A percentile compares a stretch with the other conserved stretches of the same genome.
Evolutionary conservation across 768 basidiomycete genomes (phyloP).

Genomic region (Russula abietina): DNA sequence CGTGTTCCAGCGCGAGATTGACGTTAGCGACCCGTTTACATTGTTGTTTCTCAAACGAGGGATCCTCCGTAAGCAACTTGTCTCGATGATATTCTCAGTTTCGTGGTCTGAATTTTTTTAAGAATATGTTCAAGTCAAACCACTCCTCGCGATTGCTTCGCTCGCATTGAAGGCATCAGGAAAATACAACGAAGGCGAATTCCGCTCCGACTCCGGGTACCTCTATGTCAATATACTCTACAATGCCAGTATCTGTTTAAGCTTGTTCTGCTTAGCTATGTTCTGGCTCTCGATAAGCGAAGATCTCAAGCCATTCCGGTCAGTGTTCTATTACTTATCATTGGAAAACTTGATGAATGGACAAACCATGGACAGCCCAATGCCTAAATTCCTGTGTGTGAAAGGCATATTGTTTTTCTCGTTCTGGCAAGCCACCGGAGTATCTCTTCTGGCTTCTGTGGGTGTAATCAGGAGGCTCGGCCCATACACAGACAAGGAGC

Average conservation of each 20-base stretch:
- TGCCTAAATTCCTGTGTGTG: constrained; percentile 97
- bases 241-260: constrained; percentile 74
- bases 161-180: constrained; percentile 80
- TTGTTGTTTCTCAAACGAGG: constrained; percentile 93
- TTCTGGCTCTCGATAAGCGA: constrained; percentile 93
- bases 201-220: constrained; percentile 81
- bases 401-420: constrained; percentile 98
- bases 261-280: constrained; percentile 87
- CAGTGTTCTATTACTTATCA: constrained; percentile 28
- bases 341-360: background rate
- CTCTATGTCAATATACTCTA: constrained; percentile 85
- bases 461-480: constrained; percentile 73
- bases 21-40: constrained; percentile 91
- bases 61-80: constrained; percentile 65
- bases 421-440: constrained; percentile 90
- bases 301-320: constrained; percentile 88
- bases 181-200: constrained; percentile 85
- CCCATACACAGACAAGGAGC: constrained; percentile 79
- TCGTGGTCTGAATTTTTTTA: constrained; percentile 1
- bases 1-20: constrained; percentile 79
- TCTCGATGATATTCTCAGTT: background rate
- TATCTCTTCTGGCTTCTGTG: constrained; percentile 85
- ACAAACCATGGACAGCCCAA: constrained; percentile 46
- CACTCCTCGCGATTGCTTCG: constrained; percentile 76
- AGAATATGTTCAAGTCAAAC: constrained; percentile 99